phyloP scores from a whole-genome alignment of 257 asterid species.

The Marsdenia floribunda region DNA sequence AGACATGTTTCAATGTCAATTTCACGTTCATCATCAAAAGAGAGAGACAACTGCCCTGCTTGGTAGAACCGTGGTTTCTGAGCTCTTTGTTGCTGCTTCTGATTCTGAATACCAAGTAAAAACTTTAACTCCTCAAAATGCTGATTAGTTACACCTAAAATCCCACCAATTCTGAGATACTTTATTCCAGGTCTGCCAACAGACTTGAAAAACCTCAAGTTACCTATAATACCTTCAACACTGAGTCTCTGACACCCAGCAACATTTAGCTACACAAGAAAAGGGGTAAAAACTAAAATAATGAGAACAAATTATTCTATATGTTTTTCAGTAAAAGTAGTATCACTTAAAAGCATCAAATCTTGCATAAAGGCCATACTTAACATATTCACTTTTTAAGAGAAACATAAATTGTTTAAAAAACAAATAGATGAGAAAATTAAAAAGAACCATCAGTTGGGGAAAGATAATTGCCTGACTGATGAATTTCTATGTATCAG shows the following conservation, averaged over 20 bases:
- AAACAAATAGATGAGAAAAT: background rate
- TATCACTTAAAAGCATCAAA: background rate
- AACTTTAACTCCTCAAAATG: conserved; percentile 51
- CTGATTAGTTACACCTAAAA: conserved; percentile 38
- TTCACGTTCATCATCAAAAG: conserved; percentile 58
- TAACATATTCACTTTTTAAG: background rate
- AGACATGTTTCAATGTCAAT: conserved; percentile 79
- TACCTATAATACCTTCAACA: conserved; percentile 35
- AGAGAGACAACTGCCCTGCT: conserved; percentile 38
- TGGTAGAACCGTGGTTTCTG: conserved; percentile 41
- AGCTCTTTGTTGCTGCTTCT: conserved; percentile 19
- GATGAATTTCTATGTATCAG: background rate
- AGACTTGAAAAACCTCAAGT: conserved; percentile 48
- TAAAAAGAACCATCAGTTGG: background rate
- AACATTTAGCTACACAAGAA: conserved; percentile 56
- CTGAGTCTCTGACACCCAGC: conserved; percentile 48
- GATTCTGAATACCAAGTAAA: conserved; percentile 43
- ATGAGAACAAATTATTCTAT: background rate
- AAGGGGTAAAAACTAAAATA: background rate
- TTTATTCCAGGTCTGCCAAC: conserved; percentile 51
- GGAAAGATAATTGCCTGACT: background rate
- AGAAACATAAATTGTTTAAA: background rate
- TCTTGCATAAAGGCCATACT: background rate
- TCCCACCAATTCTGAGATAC: conserved; percentile 48
- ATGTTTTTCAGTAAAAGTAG: background rate